Evolutionary conservation across 2,329 filamentous ascomycete genomes (phyloP), one percentile per base, ranked within the genome.

Genomic region (Ascochyta fabae): DNA sequence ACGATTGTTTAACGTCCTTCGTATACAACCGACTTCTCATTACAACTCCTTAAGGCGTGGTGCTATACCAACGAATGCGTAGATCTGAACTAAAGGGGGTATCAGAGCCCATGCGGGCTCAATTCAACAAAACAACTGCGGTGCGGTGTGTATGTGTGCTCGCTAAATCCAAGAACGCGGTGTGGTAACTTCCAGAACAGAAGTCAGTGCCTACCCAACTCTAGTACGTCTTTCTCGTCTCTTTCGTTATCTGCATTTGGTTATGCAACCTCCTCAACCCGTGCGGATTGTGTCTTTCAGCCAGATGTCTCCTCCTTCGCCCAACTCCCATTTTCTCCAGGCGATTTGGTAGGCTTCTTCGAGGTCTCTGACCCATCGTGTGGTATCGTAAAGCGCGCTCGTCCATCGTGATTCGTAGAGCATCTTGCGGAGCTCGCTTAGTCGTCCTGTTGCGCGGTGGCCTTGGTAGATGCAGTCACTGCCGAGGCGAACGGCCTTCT

Each of bases 251-350:
- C 23, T 16, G 36, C 29, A 12, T 31, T 6, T n/a, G 12, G 3
- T 45, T 39, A 56, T 15, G 49, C 36, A 16, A 59, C 34, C n/a
- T 49, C 42, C 23, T 46, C 27, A 3, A 50, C 38, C 5, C 31
- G 36, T 16, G 53, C 24, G 16, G 58, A 46, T 16, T 48, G 27
- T 48, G 39, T 63, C 55, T 47, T 67, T 60, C 52, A 99, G 82
- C 82, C 92, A 95, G 63, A 99, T 96, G 80, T 99, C 95, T 8
- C 94, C 93, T n/a, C 90, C 88, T 75, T 92, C 86, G 12, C 92
- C 93, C 36, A 80, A 82, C 35, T 93, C 92, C 94, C 95, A 99
- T 71, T 86, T 85, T 66, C 83, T 83, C 95, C 95, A 99, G 16
- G 93, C 92, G 72, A 90, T 86, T 62, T 90, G 88, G 74, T 97